Evolutionary conservation across 179 eudicot genomes (phyloP), one percentile per base, ranked within the genome.

Genomic region (Carnegiea gigantea): DNA sequence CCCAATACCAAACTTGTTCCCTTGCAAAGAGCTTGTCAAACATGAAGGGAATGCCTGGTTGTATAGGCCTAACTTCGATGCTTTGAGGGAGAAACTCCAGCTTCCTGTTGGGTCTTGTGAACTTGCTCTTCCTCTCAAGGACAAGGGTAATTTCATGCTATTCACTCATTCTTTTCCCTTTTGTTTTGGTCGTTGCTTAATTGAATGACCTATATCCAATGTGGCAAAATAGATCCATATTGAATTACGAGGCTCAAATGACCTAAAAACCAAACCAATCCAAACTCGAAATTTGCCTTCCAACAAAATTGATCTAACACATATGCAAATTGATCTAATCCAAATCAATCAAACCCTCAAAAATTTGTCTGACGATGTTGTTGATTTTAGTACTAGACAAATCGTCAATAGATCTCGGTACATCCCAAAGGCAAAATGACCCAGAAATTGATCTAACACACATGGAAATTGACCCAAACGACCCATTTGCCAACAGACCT

Each of bases 51-150:
- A 83, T 51, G 85, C 79, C 9, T 95, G 99, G 99, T 82, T 95
- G 51, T 93, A 93, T 82, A 89, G 86, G 79, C 99, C 97, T 6
- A 81, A 87, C 80, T 80, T 94, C 89, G 78, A 86, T 78, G 84
- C 78, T 30, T 80, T 95, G 73, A 82, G 95, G 82, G 89, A 88
- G 59, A 95, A 95, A 80, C 83, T 92, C 14, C 86, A 86, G 81
- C 93, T 93, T 38, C 98, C 99, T 24, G 88, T 92, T 23, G 99
- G 99, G 2, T 93, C 99, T 17, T 95, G 99, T 80, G 92, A 93
- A 78, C 99, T 95, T 71, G 89, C 98, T 2, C 90, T 93, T 83
- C 95, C 98, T 60, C 87, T 92, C 51, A 87, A 88, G 84, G 85
- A 82, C 73, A 86, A 83, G 85, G 97, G 97, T 94, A 46, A 5